Evolutionary conservation across 306 rosid genomes (phyloP), one percentile per base, ranked within the genome.

Genomic region (Malus orientalis): DNA sequence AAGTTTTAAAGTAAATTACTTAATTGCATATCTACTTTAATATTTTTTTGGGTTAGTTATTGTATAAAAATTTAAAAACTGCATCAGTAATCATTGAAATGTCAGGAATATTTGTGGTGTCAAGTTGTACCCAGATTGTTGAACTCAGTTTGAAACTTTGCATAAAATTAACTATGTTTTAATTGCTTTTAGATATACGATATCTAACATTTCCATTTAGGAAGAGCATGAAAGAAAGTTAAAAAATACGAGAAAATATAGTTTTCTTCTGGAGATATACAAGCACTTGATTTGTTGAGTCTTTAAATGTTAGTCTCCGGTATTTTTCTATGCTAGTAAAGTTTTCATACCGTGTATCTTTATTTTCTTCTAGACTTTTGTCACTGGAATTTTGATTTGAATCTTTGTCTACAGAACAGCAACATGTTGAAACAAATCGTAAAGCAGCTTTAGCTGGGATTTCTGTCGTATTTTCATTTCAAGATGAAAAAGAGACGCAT

Each of bases 401-500:
- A 75, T 61, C 49, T 40, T 55, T 77, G 67, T 63, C 58, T 83
- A 78, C 97, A 92, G 98, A 92, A 73, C 88, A 85, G 86, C 88
- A 89, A 84, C 96, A 88, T 74, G 89, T 89, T 86, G 96, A 95
- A 86, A 90, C 98, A 76, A 92, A 85, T 88, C 84, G 90, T 70
- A 90, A 88, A 73, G 97, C 88, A n/a, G 76, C 90, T 75, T 84
- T 90, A 78, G 86, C 92, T 77, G 97, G 96, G 87, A 72, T 95
- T 84, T 95, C 97, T 74, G 77, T 95, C 54, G 69, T 87, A 15
- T 81, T 92, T 81, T 85, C 91, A 75, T 89, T 89, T 75, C 74
- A 79, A 77, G 89, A 88, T 84, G 94, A 88, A 78, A 87, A 80
- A 66, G 78, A 59, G 81, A 70, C 67, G 18, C 71, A 65, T 69